Conservation (phyloP, 1,284 basidiomycete genomes). For the Ganoderma meredithae region DNA sequence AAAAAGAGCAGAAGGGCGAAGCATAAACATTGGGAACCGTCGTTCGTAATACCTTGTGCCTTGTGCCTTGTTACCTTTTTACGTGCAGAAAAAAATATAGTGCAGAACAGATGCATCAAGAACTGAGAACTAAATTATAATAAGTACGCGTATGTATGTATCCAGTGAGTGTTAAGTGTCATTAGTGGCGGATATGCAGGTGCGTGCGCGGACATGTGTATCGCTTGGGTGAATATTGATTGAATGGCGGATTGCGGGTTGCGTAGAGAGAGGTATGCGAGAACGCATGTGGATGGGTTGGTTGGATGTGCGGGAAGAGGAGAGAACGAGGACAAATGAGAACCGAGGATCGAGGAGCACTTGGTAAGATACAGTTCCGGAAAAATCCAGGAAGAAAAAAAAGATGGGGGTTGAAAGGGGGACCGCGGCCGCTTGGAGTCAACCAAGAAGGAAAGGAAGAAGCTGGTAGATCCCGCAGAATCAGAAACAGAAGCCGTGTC, state of each 20-base stretch:
- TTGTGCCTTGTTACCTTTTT: too few species aligned
- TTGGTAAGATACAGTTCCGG: not conserved
- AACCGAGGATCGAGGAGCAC: not conserved
- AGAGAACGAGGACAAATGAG: not conserved
- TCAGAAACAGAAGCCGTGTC: not conserved
- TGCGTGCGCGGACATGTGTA: conserved; percentile 4
- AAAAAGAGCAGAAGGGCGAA: too few species aligned
- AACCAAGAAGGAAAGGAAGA: not conserved
- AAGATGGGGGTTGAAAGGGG: too few species aligned
- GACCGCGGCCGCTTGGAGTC: not conserved
- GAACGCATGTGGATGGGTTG: not conserved
- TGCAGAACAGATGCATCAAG: too few species aligned
- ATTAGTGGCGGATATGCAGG: not conserved
- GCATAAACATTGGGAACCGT: too few species aligned
- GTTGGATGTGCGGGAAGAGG: not conserved
- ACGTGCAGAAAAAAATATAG: too few species aligned
- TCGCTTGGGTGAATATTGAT: not conserved
- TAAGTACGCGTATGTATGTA: not conserved
- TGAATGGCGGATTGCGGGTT: too few species aligned
- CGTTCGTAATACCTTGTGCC: too few species aligned
- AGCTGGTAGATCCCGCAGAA: not conserved
- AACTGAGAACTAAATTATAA: not conserved
- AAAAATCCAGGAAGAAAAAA: not conserved
- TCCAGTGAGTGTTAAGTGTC: conserved; percentile 4
- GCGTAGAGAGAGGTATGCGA: not conserved